These are phyloP conservation scores for Withania somnifera DNA, from an alignment of 305 asterid species.

Conservation along the genomic window DNA sequence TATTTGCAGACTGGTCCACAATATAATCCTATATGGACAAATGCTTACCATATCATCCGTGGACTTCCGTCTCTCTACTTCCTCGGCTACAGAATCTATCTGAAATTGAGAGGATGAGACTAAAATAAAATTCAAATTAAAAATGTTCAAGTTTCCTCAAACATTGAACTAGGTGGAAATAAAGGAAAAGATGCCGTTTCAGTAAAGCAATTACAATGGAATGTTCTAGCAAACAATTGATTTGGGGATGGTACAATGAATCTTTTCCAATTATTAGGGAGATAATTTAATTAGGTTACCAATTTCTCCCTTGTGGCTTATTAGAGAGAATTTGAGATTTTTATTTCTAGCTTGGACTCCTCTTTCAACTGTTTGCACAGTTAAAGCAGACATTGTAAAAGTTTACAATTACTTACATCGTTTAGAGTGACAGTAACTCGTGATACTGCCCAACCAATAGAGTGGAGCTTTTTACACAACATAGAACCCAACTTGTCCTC, in stretches of 20 bases:
- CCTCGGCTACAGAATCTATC: conserved; percentile 89
- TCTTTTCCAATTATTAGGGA: not conserved
- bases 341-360: not conserved
- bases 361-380: not conserved
- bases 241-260: not conserved
- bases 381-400: not conserved
- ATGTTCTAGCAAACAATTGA: not conserved
- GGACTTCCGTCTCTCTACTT: conserved; percentile 66
- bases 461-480: conserved; percentile 57
- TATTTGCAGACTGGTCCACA: not conserved
- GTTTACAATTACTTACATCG: conserved; percentile 42
- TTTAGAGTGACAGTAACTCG: conserved; percentile 50
- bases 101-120: conserved; percentile 19
- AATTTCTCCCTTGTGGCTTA: not conserved
- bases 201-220: not conserved
- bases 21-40: not conserved
- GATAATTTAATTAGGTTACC: not conserved
- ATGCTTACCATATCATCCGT: conserved; percentile 52
- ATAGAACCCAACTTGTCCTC: conserved; percentile 60
- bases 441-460: conserved; percentile 76
- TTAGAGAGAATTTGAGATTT: not conserved
- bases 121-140: not conserved
- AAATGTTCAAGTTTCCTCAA: not conserved
- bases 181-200: not conserved
- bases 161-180: not conserved